Base-by-base conservation (phyloP, 2,329 filamentous ascomycete genomes). In the Aspergillus aculeatinus region DNA sequence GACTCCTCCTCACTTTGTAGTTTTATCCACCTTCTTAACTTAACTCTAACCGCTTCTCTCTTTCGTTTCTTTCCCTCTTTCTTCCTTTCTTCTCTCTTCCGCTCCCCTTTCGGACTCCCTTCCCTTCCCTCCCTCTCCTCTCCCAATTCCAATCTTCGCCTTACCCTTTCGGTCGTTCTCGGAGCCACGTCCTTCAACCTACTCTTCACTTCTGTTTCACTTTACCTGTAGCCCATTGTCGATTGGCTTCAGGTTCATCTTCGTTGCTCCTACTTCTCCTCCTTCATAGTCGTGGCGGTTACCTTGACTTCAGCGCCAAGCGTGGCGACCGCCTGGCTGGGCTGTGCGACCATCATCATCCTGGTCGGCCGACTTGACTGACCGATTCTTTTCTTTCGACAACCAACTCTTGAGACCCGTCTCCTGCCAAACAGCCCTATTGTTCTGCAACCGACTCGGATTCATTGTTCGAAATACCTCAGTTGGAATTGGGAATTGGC, bases 281-380 rank as follows among this genome's bases (percentile, higher is more conserved):
- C 29, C 33, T 55, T 33, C 21, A 48, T 51, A 51, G 55, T 49
- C 48, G 56, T 58, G 63, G 58, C 61, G 58, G 60, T 65, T 62
- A 58, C 61, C 60, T 64, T 61, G 60, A 64, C 63, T 44, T 44
- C 57, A 65, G 60, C 64, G 66, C 62, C 63, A 68, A 69, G 65
- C 58, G 65, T 64, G 63, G 63, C 63, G 61, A 69, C 64, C 64
- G 65, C 65, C 66, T 65, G 63, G 65, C 64, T 70, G 65, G 67
- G 65, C 68, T 67, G 64, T 73, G 61, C 62, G 61, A 67, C 61
- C 57, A 60, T 61, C 61, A 50, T 63, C 62, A 58, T 59, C 42
- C 53, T 44, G 39, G 16, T 51, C 55, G 44, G 23, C 60, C 60
- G 57, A 59, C 57, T 47, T 56, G 42, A 57, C 54, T 51, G 39